Evolutionary conservation across 2,329 filamentous ascomycete genomes (phyloP), one percentile per base, ranked within the genome.

Genomic region (Diplodia sapinea): DNA sequence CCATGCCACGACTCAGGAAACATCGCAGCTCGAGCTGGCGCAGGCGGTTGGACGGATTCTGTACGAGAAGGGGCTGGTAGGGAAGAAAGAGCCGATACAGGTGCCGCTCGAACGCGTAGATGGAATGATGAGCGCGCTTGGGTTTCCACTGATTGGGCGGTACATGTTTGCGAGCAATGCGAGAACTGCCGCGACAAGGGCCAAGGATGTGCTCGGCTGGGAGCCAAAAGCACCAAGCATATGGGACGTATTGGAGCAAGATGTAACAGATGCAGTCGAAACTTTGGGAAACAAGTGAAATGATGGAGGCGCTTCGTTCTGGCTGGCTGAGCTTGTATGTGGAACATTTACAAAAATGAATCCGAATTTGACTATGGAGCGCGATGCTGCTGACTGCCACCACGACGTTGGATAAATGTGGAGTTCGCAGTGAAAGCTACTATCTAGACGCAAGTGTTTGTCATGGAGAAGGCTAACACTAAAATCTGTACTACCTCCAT

Each of bases 131-230:
- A 8, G 7, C 4, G 13, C 15, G 13, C 12, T 50, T 3, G 64
- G 50, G 5, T 2, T 36, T 36, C 51, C 77, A 1, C 77, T 79
- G 0, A 83, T 82, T 68, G 84, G 86, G 62, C 80, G 82, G 29
- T 74, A 85, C 1, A 80, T 83, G 6, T 89, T 87, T 84, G 88
- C 88, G 0, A 77, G 85, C 68, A 91, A 91, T 68, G 88, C 87
- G 0, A 81, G 84, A 54, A 84, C 83, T 1, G 79, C 78, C 63
- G 86, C 87, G 0, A 79, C 81, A 69, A 79, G 88, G 54, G 86
- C 85, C 1, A 82, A 79, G 36, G 84, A 85, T 70, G 73, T 85
- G 40, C 73, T 91, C 8, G 85, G 83, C 0, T 91, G 88, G 88
- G 81, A 82, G 62, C 86, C 88, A 0, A 79, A 76, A 36, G 77